phyloP scores from a whole-genome alignment of 2,329 filamentous ascomycete species.

The Dothistroma pini region DNA sequence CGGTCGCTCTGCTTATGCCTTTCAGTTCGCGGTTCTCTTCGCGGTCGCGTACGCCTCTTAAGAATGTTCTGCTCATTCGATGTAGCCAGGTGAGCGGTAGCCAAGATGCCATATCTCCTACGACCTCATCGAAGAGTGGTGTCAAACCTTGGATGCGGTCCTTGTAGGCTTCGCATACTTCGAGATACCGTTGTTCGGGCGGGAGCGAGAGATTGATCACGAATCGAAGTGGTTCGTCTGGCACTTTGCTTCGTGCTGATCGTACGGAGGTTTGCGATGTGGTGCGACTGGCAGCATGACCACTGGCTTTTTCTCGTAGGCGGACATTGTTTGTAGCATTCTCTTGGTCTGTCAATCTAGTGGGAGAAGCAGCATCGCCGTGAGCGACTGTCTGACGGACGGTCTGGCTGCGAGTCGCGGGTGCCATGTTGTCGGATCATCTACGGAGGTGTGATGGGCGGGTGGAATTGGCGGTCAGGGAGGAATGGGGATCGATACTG shows the following conservation, averaged over 20 bases:
- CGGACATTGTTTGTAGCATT: neutral
- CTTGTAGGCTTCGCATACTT: constrained; percentile 47
- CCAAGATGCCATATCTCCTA: constrained; percentile 36
- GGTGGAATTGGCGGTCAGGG: neutral
- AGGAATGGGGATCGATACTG: neutral
- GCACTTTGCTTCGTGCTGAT: constrained; percentile 1
- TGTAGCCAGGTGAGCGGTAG: constrained; percentile 32
- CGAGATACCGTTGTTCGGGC: constrained; percentile 50
- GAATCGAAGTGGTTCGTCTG: constrained; percentile 25
- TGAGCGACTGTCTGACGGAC: constrained; percentile 14
- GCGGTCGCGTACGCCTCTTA: constrained; percentile 49
- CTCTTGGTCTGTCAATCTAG: neutral
- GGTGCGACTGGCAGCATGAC: neutral
- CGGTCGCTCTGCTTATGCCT: constrained; percentile 52
- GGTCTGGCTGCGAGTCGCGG: constrained; percentile 12
- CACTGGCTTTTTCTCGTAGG: neutral
- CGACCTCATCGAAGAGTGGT: constrained; percentile 50
- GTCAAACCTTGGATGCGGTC: constrained; percentile 44
- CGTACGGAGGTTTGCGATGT: neutral
- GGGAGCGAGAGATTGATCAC: constrained; percentile 54
- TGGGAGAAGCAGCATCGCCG: constrained; percentile 1
- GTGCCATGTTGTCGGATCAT: constrained; percentile 19
- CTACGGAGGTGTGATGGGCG: neutral
- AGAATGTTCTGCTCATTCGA: constrained; percentile 42
- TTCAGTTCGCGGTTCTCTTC: constrained; percentile 61